Evolutionary conservation across 2,329 filamentous ascomycete species (phyloP), one percentile per base, ranked within the genome.

Genomic region (Colletotrichum sidae): DNA sequence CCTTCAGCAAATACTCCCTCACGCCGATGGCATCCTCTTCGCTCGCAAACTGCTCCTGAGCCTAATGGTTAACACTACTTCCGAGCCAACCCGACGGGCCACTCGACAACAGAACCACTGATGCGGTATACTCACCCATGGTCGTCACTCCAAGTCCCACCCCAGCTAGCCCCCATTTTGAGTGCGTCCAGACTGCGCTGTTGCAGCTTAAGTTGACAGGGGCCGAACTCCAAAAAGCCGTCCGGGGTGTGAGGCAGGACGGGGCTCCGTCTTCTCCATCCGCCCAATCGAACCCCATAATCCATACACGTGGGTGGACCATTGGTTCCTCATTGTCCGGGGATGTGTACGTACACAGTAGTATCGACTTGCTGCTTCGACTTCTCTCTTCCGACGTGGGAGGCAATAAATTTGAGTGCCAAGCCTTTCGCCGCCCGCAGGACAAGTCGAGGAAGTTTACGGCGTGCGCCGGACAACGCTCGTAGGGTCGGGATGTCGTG

Each of bases 281-380:
- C 12, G 42, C 13, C 64, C 64, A 67, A 67, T 67, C 11, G 64
- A 65, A 35, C 64, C 42, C 60, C 55, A 45, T 42, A 15, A 59
- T 42, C 34, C 44, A n/a, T 10, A 50, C 64, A 67, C 64, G 64
- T 67, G 64, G 64, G 60, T 50, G 52, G 47, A 53, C 33, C 52
- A 42, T 47, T 62, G 35, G 57, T 46, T n/a, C 9, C 62, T 54
- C 53, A 37, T 58, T 15, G 10, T 17, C 25, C 34, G 38, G 34
- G 51, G 17, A 44, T 44, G 53, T 62, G 11, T 2, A 9, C 6
- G n/a, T 6, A 17, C 17, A 17, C 17, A 17, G 17, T 17, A 17
- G 17, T 17, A 17, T 17, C 17, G 17, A 17, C 17, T 17, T 17
- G 38, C n/a, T 47, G 34, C 41, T n/a, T 41, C 35, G 35, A 46